Percentiles rank a stretch among this genome's conserved stretches.
Conservation (phyloP, 2,329 filamentous ascomycete species). For the Colletotrichum falcatum region DNA sequence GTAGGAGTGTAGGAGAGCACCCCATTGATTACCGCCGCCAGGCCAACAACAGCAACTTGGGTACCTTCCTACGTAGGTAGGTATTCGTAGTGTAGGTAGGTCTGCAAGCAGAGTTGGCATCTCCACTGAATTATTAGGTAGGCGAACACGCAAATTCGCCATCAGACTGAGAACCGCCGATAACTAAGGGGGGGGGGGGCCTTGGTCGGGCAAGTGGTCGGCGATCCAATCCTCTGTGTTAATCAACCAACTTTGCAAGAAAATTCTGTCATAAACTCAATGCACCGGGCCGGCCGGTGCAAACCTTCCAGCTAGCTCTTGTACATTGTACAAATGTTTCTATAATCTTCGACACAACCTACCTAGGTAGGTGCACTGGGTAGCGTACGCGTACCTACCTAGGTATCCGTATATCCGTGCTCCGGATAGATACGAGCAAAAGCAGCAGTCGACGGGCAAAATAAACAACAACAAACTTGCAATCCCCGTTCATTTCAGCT, state of each 20-base stretch:
- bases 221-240: background rate
- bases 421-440: background rate
- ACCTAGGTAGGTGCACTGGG: no score
- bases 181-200: background rate
- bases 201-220: background rate
- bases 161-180: background rate
- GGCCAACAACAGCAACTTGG: background rate
- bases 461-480: slow-evolving; percentile 21
- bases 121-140: background rate
- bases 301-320: slow-evolving; percentile 16
- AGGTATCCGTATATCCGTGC: no score
- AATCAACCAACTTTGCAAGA: background rate
- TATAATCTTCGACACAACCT: background rate
- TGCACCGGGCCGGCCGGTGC: slow-evolving; percentile 2
- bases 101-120: background rate
- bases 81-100: no score
- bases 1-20: no score
- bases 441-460: slow-evolving; percentile 7
- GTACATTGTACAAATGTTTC: background rate
- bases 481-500: background rate
- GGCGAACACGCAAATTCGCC: slow-evolving; percentile 12
- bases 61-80: no score
- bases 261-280: slow-evolving; percentile 18
- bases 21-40: slow-evolving; percentile 2
- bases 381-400: background rate